Conservation (phyloP, 495 filamentous ascomycete species). For the Xylaria telfairii region DNA sequence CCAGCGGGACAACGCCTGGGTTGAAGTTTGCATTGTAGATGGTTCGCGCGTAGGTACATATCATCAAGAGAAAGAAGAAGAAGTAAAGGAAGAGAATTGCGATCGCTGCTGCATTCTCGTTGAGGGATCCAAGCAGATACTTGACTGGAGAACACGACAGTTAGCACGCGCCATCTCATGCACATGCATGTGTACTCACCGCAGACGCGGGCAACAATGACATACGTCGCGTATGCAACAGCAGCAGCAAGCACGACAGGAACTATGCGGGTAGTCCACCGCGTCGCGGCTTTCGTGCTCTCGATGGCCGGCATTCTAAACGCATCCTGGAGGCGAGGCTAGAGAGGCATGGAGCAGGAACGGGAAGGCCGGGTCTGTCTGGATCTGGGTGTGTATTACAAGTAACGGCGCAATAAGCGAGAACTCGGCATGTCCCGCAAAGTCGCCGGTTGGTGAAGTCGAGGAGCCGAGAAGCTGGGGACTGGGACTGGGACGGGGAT, state of each 20-base stretch:
- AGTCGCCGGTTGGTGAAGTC: not conserved
- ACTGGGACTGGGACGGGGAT: too few relatives aligned
- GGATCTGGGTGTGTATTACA: too few relatives aligned
- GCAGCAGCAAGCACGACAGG: conserved; percentile 46
- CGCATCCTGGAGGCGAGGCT: conserved; percentile 31
- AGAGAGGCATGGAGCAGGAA: not conserved
- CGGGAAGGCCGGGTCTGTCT: not conserved
- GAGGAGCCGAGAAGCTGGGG: not conserved
- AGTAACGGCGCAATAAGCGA: not conserved
- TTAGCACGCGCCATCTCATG: not conserved
- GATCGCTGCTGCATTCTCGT: conserved; percentile 63
- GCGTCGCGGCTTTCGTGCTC: conserved; percentile 46
- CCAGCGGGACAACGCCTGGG: conserved; percentile 73
- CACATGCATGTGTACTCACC: conserved; percentile 35
- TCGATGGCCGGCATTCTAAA: conserved; percentile 39
- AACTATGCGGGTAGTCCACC: conserved; percentile 53
- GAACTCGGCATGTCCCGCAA: not conserved
- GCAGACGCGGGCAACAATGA: conserved; percentile 49
- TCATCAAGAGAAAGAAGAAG: conserved; percentile 67
- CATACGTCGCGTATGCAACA: conserved; percentile 49
- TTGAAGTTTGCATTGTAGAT: conserved; percentile 66
- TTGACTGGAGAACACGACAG: conserved; percentile 54
- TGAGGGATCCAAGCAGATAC: conserved; percentile 63
- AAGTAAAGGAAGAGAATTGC: conserved; percentile 75
- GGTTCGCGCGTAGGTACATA: conserved; percentile 72